Evolutionary conservation across 2,329 filamentous ascomycete genomes (phyloP).

Genomic region (Colletotrichum costaricense): DNA sequence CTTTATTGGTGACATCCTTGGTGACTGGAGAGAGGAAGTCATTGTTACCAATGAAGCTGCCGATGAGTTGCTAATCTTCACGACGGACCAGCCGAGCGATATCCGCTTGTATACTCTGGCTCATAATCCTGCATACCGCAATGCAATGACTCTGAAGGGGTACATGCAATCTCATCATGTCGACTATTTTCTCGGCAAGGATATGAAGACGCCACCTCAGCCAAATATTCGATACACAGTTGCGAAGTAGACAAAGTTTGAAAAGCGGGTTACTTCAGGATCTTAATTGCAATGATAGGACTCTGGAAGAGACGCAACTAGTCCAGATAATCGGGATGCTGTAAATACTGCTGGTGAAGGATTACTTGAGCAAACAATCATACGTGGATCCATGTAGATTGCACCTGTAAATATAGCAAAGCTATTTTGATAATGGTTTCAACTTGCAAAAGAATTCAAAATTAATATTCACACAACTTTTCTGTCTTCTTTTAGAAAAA

Average conservation of each 20-base stretch:
- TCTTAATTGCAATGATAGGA: no score
- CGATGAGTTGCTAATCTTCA: slow-evolving; percentile 39
- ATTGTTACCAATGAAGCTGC: slow-evolving; percentile 34
- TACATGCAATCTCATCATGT: slow-evolving; percentile 40
- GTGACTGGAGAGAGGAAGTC: slow-evolving; percentile 40
- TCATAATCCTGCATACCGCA: slow-evolving; percentile 41
- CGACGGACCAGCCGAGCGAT: slow-evolving; percentile 36
- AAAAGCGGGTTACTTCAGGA: no score
- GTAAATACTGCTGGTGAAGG: no score
- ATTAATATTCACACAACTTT: no score
- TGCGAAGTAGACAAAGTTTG: background rate
- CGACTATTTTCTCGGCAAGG: slow-evolving; percentile 38
- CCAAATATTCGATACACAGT: slow-evolving; percentile 30
- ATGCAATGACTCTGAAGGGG: slow-evolving; percentile 40
- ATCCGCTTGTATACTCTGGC: slow-evolving; percentile 39
- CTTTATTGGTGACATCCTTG: slow-evolving; percentile 38
- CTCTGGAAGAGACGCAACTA: no score
- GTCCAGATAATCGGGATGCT: background rate
- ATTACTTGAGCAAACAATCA: no score
- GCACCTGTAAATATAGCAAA: no score
- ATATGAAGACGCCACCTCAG: slow-evolving; percentile 34
- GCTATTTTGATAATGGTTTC: no score
- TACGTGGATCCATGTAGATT: no score
- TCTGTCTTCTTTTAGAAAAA: no score
- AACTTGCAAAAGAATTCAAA: no score